Base-by-base conservation (phyloP, 2,329 filamentous ascomycete genomes). In the Lasiodiplodia theobromae region DNA sequence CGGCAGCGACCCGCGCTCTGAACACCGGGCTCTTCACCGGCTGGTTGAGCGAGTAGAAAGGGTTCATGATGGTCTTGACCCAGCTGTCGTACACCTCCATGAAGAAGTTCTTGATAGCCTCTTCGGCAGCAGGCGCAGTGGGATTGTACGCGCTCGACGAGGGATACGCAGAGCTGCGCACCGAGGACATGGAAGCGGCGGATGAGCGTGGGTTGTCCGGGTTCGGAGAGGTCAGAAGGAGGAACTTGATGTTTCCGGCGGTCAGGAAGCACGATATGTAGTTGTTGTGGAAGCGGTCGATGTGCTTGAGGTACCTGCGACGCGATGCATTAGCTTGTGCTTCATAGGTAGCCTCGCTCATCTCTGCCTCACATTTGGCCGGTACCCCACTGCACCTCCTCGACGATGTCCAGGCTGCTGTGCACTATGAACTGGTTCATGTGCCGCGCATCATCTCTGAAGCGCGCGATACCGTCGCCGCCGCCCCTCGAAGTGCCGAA, bases 371-470 rank as follows among this genome's bases (percentile, higher is more conserved):
- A 96, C 93, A 97, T 91, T 74, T 92, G 90, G 4, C 92, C 92
- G 70, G 86, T 92, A 7, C 89, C 91, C 95, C 96, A 99, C 82
- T 98, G 96, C 37, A 95, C 89, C 81, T 99, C 96, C 82, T 99
- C 96, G 64, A 97, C 92, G 56, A 98, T 93, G 80, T 99, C 96
- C 68, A 99, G 85, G 72, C 92, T 92, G 73, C 93, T 94, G 83
- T 99, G 95, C 38, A 97, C 89, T 77, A 98, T 93, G 84, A 99
- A 98, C 81, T 97, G 96, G 83, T 97, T 97, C 86, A 97, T 91
- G 80, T 97, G 93, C 71, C 93, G 90, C 67, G 95, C 92, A 76
- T 96, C 91, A 72, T 97, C 92, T 69, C 88, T 89, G 85, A 97
- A 98, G 77, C 92, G 92, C 70, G 95, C 88, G 78, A 94, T 86